These are phyloP conservation scores for Babjeviella inositovora DNA, from an alignment of 805 yeast species.

Conservation along the genomic window DNA sequence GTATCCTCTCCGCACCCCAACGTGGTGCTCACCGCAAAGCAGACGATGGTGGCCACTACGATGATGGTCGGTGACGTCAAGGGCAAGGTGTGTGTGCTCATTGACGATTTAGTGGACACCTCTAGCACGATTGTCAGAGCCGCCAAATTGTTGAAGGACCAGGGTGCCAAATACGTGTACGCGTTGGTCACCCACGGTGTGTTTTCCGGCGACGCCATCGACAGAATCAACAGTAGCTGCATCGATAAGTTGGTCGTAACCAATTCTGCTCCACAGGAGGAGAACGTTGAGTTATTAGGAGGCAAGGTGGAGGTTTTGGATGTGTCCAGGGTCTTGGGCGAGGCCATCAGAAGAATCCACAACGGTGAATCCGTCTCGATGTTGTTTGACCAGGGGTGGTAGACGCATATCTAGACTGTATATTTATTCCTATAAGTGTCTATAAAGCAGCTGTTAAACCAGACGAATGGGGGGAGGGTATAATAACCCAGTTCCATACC, in stretches of 20 bases:
- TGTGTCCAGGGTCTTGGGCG: slow-evolving; percentile 79
- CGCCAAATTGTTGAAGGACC: slow-evolving; percentile 79
- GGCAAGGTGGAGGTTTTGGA: slow-evolving; percentile 62
- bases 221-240: slow-evolving; percentile 44
- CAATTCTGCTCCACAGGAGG: slow-evolving; percentile 78
- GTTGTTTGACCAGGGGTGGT: slow-evolving; percentile 78
- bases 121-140: slow-evolving; percentile 86
- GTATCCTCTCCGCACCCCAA: slow-evolving; percentile 7
- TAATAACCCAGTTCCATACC: not conserved
- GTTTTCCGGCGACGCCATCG: slow-evolving; percentile 81
- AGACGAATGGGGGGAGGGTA: too few relatives aligned
- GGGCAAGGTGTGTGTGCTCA: slow-evolving; percentile 71
- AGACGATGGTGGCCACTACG: slow-evolving; percentile 50
- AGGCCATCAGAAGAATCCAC: slow-evolving; percentile 89
- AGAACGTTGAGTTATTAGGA: slow-evolving; percentile 23
- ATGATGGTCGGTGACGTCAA: slow-evolving; percentile 94
- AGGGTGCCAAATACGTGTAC: slow-evolving; percentile 78
- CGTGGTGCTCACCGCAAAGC: slow-evolving; percentile 5
- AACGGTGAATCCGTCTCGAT: slow-evolving; percentile 93
- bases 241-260: slow-evolving; percentile 83
- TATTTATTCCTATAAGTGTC: too few relatives aligned
- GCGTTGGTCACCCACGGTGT: slow-evolving; percentile 89
- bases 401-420: too few relatives aligned
- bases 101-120: slow-evolving; percentile 92
- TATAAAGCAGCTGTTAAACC: too few relatives aligned